Percentiles rank a stretch among this genome's conserved stretches.
Evolutionary conservation across 78 protist species (phyloP).

Genomic region (Dictyostelium capitatum): DNA sequence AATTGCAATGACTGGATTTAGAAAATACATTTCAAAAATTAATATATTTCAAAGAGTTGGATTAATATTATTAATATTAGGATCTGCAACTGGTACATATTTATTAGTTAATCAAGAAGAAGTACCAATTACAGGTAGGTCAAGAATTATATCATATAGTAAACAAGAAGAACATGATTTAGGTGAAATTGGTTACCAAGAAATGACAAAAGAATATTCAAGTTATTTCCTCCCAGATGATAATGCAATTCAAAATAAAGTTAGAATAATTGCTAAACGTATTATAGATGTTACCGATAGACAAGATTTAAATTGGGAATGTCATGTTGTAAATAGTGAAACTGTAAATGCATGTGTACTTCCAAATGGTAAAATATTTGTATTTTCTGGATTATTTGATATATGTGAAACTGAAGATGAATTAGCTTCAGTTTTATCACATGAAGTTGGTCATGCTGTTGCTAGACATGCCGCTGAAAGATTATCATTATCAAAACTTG

Average conservation of each 20-base stretch:
- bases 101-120: constrained; percentile 27
- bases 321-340: constrained; percentile 58
- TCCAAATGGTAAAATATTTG: constrained; percentile 67
- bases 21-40: background rate
- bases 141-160: constrained; percentile 18
- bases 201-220: background rate
- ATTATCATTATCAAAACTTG: constrained; percentile 13
- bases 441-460: constrained; percentile 81
- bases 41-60: constrained; percentile 10
- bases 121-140: constrained; percentile 61
- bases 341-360: constrained; percentile 68
- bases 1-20: constrained; percentile 62
- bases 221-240: constrained; percentile 44
- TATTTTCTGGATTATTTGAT: constrained; percentile 41
- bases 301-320: constrained; percentile 66
- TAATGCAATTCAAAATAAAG: constrained; percentile 38
- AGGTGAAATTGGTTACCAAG: constrained; percentile 31
- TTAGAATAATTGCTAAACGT: constrained; percentile 30
- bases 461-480: constrained; percentile 80
- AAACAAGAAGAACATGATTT: constrained; percentile 37
- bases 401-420: constrained; percentile 58
- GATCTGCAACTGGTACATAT: constrained; percentile 22
- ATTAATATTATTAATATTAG: background rate
- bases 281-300: constrained; percentile 27
- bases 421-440: constrained; percentile 57